These are phyloP conservation scores for Paraphoma sp. DNA, from an alignment of 2,329 filamentous ascomycete species.

Conservation along the genomic window DNA sequence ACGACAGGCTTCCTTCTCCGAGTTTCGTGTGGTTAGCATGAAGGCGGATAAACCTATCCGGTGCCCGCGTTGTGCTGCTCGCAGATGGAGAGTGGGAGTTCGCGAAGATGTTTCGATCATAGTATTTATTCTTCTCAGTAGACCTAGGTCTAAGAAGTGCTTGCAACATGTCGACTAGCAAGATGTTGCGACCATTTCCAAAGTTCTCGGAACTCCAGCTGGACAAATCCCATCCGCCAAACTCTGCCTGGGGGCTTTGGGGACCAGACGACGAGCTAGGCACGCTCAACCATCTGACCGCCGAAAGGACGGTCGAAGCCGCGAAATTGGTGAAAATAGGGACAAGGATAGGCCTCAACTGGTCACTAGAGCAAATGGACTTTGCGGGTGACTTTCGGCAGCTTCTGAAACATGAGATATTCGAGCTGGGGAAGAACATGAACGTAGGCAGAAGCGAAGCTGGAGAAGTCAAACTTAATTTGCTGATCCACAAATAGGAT, in stretches of 20 bases:
- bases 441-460: too few relatives aligned
- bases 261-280: constrained; percentile 28
- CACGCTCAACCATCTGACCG: constrained; percentile 27
- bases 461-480: too few relatives aligned
- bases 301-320: constrained; percentile 24
- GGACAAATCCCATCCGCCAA: constrained; percentile 24
- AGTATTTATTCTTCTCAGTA: too few relatives aligned
- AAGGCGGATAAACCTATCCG: background rate
- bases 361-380: constrained; percentile 31
- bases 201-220: constrained; percentile 31
- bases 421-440: constrained; percentile 28
- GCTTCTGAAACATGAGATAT: constrained; percentile 29
- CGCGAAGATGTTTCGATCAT: background rate
- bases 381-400: constrained; percentile 26
- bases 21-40: background rate
- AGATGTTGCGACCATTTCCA: constrained; percentile 25
- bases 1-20: too few relatives aligned
- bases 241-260: constrained; percentile 32
- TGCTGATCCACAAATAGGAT: constrained; percentile 14
- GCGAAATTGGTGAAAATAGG: constrained; percentile 28
- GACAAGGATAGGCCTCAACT: constrained; percentile 25
- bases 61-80: background rate
- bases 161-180: constrained; percentile 10
- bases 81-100: background rate
- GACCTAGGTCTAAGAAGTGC: background rate